Conservation (phyloP, 768 basidiomycete genomes). For the Pholiota conissans region DNA sequence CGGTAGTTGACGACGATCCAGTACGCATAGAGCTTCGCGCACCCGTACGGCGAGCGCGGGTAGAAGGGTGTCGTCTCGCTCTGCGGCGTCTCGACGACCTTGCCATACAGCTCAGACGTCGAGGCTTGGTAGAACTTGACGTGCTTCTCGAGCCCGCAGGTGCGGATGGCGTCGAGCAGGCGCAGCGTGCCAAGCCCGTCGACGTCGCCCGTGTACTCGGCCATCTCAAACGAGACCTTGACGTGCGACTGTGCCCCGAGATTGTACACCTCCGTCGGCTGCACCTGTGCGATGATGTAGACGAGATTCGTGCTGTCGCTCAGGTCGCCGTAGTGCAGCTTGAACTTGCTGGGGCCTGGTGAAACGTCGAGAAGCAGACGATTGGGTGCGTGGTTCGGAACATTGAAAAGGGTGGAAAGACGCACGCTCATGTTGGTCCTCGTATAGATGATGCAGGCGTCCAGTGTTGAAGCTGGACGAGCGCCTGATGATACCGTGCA, state of each 20-base stretch:
- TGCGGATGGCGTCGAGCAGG: slow-evolving; percentile 93
- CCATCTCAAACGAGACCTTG: slow-evolving; percentile 99
- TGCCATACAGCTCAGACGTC: slow-evolving; percentile 96
- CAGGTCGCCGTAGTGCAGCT: slow-evolving; percentile 89
- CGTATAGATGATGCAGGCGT: slow-evolving; percentile 90
- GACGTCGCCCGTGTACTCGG: slow-evolving; percentile 97
- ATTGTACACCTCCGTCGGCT: slow-evolving; percentile 97
- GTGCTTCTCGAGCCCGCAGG: slow-evolving; percentile 91
- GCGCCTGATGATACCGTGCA: slow-evolving; percentile 94
- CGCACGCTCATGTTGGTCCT: slow-evolving; percentile 90
- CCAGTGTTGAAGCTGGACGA: slow-evolving; percentile 99
- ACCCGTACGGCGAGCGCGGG: slow-evolving; percentile 96
- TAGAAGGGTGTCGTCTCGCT: slow-evolving; percentile 97
- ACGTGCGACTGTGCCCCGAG: slow-evolving; percentile 98
- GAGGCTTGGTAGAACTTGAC: slow-evolving; percentile 97
- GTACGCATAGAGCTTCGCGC: slow-evolving; percentile 90
- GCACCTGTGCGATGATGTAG: slow-evolving; percentile 92
- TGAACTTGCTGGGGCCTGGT: slow-evolving; percentile 75
- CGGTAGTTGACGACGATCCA: slow-evolving; percentile 93
- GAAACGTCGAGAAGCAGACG: background rate
- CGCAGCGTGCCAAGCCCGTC: slow-evolving; percentile 95
- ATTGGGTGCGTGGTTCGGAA: background rate
- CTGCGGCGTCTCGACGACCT: slow-evolving; percentile 94
- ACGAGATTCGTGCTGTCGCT: slow-evolving; percentile 97
- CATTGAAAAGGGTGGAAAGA: slow-evolving; percentile 9